A percentile compares a stretch with the other conserved stretches of the same genome.
Evolutionary conservation across 441 rosid genomes (phyloP).

Genomic region (Breynia disticha): DNA sequence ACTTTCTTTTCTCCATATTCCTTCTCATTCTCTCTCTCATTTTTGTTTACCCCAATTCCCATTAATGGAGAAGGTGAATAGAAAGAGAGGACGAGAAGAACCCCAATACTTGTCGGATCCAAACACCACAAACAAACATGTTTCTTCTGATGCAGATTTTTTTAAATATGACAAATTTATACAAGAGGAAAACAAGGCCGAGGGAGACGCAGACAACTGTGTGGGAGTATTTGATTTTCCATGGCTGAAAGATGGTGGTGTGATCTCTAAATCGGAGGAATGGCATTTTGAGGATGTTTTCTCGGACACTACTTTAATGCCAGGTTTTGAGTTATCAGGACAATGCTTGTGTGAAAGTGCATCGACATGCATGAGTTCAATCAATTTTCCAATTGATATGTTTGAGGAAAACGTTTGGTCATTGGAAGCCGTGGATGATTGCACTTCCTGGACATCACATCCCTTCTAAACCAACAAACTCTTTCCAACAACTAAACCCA

Average conservation of each 20-base stretch:
- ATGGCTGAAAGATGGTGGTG: constrained; percentile 55
- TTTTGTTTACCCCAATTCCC: not conserved
- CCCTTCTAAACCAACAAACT: not conserved
- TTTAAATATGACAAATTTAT: not conserved
- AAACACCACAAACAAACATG: not conserved
- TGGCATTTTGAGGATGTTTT: constrained; percentile 35
- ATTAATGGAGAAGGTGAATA: not conserved
- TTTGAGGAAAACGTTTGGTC: constrained; percentile 31
- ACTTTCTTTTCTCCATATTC: too few relatives aligned
- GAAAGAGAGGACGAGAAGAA: not conserved
- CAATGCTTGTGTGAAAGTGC: constrained; percentile 17
- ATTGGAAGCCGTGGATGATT: constrained; percentile 27
- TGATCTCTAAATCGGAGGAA: constrained; percentile 38
- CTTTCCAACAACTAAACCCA: too few relatives aligned
- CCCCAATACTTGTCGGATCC: not conserved
- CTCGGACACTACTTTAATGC: constrained; percentile 11
- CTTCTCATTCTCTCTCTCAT: too few relatives aligned
- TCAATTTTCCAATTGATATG: constrained; percentile 14
- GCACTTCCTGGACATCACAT: constrained; percentile 3
- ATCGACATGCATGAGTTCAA: not conserved
- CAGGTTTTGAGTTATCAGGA: constrained; percentile 12
- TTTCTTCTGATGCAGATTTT: not conserved
- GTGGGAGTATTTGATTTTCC: constrained; percentile 65
- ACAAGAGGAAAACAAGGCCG: not conserved
- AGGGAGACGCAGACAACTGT: constrained; percentile 7